Conservation (phyloP, 371 early-diverging fungal genomes). For the Mortierella sp. region DNA sequence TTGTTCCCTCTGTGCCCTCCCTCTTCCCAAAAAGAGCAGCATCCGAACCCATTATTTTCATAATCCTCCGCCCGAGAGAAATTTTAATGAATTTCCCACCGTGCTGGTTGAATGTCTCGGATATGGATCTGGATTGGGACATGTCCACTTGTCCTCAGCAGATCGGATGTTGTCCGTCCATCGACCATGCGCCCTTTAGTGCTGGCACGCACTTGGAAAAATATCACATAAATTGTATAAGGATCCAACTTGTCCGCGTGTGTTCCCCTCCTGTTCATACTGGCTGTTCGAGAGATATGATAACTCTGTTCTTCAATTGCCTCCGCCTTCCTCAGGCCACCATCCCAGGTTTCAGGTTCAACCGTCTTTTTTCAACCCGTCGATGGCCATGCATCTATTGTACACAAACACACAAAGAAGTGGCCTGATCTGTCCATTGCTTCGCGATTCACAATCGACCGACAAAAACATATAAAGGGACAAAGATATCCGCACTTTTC, state of each 20-base stretch:
- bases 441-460: not conserved
- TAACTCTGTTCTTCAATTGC: constrained; percentile 1
- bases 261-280: not conserved
- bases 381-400: not conserved
- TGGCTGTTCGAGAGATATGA: not conserved
- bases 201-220: no score
- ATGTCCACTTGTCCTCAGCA: not conserved
- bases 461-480: not conserved
- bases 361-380: no score
- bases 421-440: constrained; percentile 2
- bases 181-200: no score
- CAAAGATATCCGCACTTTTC: not conserved
- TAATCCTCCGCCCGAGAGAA: not conserved
- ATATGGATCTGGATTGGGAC: constrained; percentile 20
- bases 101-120: constrained; percentile 14
- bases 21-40: constrained; percentile 28
- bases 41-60: constrained; percentile 4
- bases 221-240: no score
- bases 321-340: constrained; percentile 14
- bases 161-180: constrained; percentile 25
- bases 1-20: no score
- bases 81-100: not conserved
- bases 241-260: not conserved
- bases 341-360: constrained; percentile 3
- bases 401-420: not conserved